Percentiles rank a stretch among this genome's conserved stretches.
phyloP scores from a whole-genome alignment of 106 monocot species.

The Ottelia alismoides region DNA sequence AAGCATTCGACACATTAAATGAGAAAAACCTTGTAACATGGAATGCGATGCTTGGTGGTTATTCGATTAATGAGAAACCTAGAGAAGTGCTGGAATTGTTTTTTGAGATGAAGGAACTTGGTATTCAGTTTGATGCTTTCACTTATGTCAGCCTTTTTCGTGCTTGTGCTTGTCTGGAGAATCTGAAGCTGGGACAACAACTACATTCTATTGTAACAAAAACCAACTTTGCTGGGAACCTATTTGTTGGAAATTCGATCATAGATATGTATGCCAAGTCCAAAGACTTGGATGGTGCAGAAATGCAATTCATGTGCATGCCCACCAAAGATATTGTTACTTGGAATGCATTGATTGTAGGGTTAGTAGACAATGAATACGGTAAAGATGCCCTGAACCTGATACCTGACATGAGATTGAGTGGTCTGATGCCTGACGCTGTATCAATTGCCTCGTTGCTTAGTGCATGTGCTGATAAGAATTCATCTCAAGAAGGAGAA shows the following conservation, averaged over 20 bases:
- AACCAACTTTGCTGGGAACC: conserved; percentile 13
- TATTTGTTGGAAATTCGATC: conserved; percentile 39
- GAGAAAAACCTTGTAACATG: conserved; percentile 56
- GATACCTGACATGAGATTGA: conserved; percentile 32
- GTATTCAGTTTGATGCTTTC: conserved; percentile 27
- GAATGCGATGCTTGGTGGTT: conserved; percentile 60
- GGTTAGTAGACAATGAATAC: conserved; percentile 18
- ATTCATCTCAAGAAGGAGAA: conserved; percentile 30
- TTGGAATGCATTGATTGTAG: conserved; percentile 63
- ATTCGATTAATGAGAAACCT: conserved; percentile 25
- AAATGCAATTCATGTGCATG: conserved; percentile 30
- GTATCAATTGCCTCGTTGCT: conserved; percentile 37
- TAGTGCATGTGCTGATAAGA: conserved; percentile 28
- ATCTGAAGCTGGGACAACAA: conserved; percentile 34
- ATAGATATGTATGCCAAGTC: conserved; percentile 65
- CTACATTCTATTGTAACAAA: conserved; percentile 42
- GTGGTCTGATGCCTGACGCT: conserved; percentile 26
- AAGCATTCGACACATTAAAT: conserved; percentile 19
- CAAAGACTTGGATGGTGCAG: conserved; percentile 37
- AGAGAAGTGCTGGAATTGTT: conserved; percentile 24
- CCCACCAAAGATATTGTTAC: conserved; percentile 34
- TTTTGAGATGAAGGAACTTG: conserved; percentile 26
- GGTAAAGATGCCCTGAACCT: conserved; percentile 32
- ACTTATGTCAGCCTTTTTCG: conserved; percentile 41
- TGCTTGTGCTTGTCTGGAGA: conserved; percentile 31